Percentiles rank a stretch among this genome's conserved stretches.
Conservation (phyloP, 306 rosid genomes). For the Hylodesmum podocarpum region DNA sequence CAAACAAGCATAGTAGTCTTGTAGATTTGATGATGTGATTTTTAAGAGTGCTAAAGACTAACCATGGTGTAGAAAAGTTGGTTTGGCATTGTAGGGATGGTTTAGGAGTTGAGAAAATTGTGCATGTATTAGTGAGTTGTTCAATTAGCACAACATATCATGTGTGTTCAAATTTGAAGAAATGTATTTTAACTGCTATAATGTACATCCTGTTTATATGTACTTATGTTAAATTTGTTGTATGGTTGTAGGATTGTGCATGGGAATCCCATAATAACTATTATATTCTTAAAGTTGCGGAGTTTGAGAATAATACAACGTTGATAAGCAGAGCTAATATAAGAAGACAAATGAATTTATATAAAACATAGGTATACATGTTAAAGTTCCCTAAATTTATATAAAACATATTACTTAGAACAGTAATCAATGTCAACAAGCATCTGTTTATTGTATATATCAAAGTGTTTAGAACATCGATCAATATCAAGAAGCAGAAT, state of each 20-base stretch:
- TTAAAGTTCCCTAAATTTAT: too few species aligned
- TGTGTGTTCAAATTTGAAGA: not conserved
- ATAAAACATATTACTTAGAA: too few species aligned
- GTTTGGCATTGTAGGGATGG: slow-evolving; percentile 3
- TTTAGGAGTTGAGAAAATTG: slow-evolving; percentile 5
- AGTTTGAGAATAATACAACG: not conserved
- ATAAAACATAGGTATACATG: too few species aligned
- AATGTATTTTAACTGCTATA: not conserved
- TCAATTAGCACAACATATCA: not conserved
- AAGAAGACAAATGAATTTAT: too few species aligned
- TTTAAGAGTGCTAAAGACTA: slow-evolving; percentile 1
- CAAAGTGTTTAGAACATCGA: too few species aligned
- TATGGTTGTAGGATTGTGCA: not conserved
- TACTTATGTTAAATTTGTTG: not conserved
- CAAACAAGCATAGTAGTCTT: not conserved
- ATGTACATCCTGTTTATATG: not conserved
- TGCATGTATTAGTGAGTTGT: not conserved
- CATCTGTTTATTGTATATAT: too few species aligned
- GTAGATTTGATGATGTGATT: not conserved
- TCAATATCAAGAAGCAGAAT: too few species aligned
- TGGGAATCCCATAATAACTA: not conserved
- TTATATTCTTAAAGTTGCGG: not conserved
- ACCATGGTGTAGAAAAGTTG: not conserved
- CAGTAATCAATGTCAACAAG: too few species aligned
- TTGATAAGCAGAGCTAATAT: too few species aligned